phyloP scores from a whole-genome alignment of 768 basidiomycete genomes.

The Mycena belliarum region DNA sequence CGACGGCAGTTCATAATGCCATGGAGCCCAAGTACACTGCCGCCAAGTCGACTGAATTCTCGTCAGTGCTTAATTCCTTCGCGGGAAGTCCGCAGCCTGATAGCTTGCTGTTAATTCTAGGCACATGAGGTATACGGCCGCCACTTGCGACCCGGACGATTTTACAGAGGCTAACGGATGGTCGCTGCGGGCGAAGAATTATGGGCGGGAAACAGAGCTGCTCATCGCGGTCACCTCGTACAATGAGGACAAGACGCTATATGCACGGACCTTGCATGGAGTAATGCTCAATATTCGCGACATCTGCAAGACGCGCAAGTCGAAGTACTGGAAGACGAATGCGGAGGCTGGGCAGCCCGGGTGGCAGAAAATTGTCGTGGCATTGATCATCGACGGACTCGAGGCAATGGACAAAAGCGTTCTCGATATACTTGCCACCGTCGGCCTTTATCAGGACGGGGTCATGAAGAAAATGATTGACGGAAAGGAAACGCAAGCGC shows the following conservation, averaged over 20 bases:
- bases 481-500: constrained; percentile 85
- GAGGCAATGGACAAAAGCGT: constrained; percentile 95
- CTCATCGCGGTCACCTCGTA: constrained; percentile 93
- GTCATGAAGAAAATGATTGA: constrained; percentile 92
- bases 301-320: constrained; percentile 93
- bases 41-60: constrained; percentile 68
- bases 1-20: constrained; percentile 63
- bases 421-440: constrained; percentile 82
- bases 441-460: constrained; percentile 92
- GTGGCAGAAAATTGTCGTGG: constrained; percentile 93
- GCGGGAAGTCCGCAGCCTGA: neutral
- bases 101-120: constrained; percentile 31
- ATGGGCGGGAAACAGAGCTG: constrained; percentile 87
- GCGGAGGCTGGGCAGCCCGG: constrained; percentile 81
- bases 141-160: constrained; percentile 89
- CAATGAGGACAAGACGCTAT: constrained; percentile 88
- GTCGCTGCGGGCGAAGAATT: constrained; percentile 80
- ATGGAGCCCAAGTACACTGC: constrained; percentile 62
- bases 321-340: constrained; percentile 83
- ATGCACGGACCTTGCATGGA: constrained; percentile 88
- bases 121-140: constrained; percentile 93
- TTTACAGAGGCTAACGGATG: constrained; percentile 69
- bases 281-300: constrained; percentile 97
- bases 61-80: constrained; percentile 40
- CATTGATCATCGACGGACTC: constrained; percentile 88